Base-by-base conservation (phyloP, 2,329 filamentous ascomycete species). In the Fusarium caatingaense region DNA sequence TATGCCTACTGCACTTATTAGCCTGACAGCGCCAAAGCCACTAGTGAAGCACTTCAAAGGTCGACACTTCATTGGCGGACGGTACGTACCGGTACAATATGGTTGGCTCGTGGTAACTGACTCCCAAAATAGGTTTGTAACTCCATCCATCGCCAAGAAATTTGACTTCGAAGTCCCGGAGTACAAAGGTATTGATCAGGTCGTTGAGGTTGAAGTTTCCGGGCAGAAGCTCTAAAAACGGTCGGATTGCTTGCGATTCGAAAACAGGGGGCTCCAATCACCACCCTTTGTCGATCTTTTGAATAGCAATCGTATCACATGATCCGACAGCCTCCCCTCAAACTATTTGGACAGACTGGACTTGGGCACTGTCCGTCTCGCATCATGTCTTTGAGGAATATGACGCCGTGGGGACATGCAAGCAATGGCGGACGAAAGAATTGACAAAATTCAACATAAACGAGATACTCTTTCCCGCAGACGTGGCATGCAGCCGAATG, bases 1-100 rank as follows among this genome's bases (percentile, higher is more conserved):
- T 76, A 90, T 92, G 82, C 96, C 96, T 70, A 84, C 86, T 34
- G 90, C 91, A 21, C 83, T 99, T 61, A 90, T 99, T 72, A 97
- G 93, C 78, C 83, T 99, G 76, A 97, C 95, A 49, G 96, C 96
- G 12, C 94, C 96, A 5, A 99, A 99, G 82, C 95, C 95, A 9
- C 83, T 97, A 65, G 92, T 93, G 9, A 92, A 91, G 79, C 89
- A 89, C 78, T 99, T 97, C 79, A 89, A 84, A 68, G 96, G 95
- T 2, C 88, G 93, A 48, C 96, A 99, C 83, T 99, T 98, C 76
- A 80, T 99, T 58, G 96, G 96, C 10, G 96, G 96, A 57, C 85
- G 93, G 87, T 92, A 82, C 76, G 85, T 81, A 76, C 74, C 64
- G 53, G 34, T 32, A 30, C 32, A 27, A 42, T 34, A 41, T 27